Conservation (phyloP, 2,329 filamentous ascomycete species). For the Exophiala xenobiotica region DNA sequence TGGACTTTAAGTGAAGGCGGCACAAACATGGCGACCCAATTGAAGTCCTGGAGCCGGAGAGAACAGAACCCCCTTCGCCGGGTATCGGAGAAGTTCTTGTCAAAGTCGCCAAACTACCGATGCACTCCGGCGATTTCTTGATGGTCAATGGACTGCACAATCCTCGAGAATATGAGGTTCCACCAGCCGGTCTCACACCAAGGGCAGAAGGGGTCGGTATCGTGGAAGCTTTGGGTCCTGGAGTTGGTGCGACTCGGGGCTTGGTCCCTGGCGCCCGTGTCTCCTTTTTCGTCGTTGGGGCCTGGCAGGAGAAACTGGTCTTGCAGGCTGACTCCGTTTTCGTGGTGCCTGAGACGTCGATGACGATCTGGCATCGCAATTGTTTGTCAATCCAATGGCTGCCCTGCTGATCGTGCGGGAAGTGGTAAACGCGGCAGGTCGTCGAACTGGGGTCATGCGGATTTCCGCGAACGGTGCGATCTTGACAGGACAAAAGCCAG, state of each 20-base stretch:
- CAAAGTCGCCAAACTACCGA: conserved; percentile 7
- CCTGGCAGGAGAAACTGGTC: neutral
- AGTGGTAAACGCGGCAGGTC: conserved; percentile 1
- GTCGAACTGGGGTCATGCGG: neutral
- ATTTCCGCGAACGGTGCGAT: neutral
- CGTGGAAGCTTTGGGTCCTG: conserved; percentile 1
- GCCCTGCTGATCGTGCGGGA: neutral
- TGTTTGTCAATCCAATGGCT: conserved; percentile 7
- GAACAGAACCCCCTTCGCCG: neutral
- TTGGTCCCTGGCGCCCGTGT: neutral
- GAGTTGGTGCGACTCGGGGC: neutral
- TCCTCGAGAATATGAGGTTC: conserved; percentile 2
- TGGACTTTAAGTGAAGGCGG: too few species aligned
- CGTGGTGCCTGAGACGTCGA: conserved; percentile 5
- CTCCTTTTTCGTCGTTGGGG: conserved; percentile 6
- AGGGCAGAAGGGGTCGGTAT: conserved; percentile 4
- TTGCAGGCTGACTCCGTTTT: conserved; percentile 1
- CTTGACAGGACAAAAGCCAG: neutral
- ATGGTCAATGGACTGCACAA: conserved; percentile 4
- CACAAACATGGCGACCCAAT: conserved; percentile 5
- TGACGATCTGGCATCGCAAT: conserved; percentile 1
- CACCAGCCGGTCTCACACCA: neutral
- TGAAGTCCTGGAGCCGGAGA: conserved; percentile 5
- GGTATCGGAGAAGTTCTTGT: conserved; percentile 1
- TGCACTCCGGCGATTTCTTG: conserved; percentile 4